A percentile compares a stretch with the other conserved stretches of the same genome.
phyloP scores from a whole-genome alignment of 2,329 filamentous ascomycete genomes.

The Trichoderma koningiopsis region DNA sequence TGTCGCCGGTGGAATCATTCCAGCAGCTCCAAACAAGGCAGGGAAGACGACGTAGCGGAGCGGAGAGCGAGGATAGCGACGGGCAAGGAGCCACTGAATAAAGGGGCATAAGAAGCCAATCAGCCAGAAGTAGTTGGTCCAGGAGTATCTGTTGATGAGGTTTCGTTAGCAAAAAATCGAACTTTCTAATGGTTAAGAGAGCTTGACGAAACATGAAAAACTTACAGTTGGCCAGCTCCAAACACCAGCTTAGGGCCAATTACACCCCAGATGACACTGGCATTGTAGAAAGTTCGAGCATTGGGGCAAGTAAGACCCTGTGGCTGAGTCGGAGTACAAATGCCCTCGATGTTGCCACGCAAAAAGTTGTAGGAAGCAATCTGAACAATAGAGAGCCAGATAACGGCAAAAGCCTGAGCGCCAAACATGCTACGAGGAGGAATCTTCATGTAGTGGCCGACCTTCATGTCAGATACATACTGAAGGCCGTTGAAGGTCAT shows the following conservation, averaged over 20 bases:
- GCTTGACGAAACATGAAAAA: not conserved
- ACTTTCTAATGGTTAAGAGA: not conserved
- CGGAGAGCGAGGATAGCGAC: conserved; percentile 48
- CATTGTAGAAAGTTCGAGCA: conserved; percentile 61
- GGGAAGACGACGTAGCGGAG: conserved; percentile 56
- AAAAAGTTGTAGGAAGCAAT: conserved; percentile 44
- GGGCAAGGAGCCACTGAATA: conserved; percentile 51
- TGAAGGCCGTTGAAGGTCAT: conserved; percentile 49
- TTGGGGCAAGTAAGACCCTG: conserved; percentile 59
- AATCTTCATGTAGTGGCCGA: conserved; percentile 57
- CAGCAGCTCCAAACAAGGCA: conserved; percentile 54
- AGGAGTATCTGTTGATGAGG: conserved; percentile 42
- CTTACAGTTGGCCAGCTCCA: conserved; percentile 38
- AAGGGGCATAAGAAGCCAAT: conserved; percentile 53
- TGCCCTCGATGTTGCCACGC: conserved; percentile 51
- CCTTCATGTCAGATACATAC: conserved; percentile 53
- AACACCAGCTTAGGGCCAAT: conserved; percentile 49
- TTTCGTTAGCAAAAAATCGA: not conserved
- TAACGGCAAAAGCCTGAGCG: conserved; percentile 47
- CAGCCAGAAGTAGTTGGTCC: conserved; percentile 58
- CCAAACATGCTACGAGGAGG: conserved; percentile 53
- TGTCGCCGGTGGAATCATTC: conserved; percentile 57
- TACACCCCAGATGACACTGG: conserved; percentile 62
- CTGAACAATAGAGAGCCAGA: conserved; percentile 45
- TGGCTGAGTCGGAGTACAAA: conserved; percentile 52